Evolutionary conservation across 352 stramenopile genomes (phyloP).

Genomic region (Phytopythium boreale): DNA sequence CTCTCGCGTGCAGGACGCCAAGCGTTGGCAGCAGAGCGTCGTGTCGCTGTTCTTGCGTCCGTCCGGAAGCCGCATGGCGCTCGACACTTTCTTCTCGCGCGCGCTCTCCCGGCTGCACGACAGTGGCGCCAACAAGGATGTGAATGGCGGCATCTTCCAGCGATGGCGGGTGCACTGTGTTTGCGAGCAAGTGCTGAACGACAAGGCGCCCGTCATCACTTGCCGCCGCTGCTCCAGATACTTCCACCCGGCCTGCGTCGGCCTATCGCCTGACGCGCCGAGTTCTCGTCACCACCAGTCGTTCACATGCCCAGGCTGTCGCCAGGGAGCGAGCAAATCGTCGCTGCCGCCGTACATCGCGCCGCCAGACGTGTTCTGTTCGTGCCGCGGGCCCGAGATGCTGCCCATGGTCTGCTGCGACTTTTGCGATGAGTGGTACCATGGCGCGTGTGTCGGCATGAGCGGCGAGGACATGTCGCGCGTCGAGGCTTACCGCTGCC

Average conservation of each 20-base stretch:
- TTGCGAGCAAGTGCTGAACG: slow-evolving; percentile 63
- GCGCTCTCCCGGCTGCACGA: slow-evolving; percentile 14
- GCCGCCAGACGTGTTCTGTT: slow-evolving; percentile 39
- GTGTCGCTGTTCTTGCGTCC: slow-evolving; percentile 54
- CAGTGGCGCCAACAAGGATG: background rate
- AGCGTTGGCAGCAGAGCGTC: slow-evolving; percentile 53
- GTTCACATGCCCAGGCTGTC: background rate
- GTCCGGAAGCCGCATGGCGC: slow-evolving; percentile 26
- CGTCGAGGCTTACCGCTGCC: slow-evolving; percentile 73
- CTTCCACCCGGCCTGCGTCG: slow-evolving; percentile 65
- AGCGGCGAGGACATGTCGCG: slow-evolving; percentile 44
- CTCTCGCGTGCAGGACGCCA: slow-evolving; percentile 59
- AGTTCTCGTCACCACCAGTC: background rate
- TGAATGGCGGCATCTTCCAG: background rate
- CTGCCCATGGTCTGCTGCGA: slow-evolving; percentile 88
- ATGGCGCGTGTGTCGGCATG: slow-evolving; percentile 68
- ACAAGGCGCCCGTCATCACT: slow-evolving; percentile 40
- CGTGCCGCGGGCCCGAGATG: slow-evolving; percentile 61
- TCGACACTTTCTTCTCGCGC: slow-evolving; percentile 44
- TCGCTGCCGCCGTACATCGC: background rate
- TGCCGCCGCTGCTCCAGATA: slow-evolving; percentile 48
- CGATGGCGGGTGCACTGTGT: slow-evolving; percentile 47
- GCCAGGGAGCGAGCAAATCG: background rate
- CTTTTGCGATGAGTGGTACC: slow-evolving; percentile 87
- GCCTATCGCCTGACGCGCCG: slow-evolving; percentile 8